Percentiles rank a stretch among this genome's conserved stretches.
Conservation (phyloP, 345 rosid species). For the Erodium maritimum region DNA sequence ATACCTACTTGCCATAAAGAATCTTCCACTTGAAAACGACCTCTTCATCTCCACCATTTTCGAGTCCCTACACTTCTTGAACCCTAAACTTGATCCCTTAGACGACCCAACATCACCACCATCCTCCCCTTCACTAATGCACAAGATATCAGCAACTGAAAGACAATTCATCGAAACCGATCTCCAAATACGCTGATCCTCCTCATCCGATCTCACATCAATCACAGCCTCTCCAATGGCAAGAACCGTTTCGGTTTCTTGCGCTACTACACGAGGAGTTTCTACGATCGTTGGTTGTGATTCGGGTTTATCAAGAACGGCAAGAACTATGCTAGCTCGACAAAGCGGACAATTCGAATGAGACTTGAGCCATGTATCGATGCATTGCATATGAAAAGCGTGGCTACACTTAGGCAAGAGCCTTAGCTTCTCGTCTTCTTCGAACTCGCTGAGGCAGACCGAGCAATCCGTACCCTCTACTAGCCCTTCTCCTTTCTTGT, state of each 20-base stretch:
- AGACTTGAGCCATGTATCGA: constrained; percentile 80
- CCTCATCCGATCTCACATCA: constrained; percentile 3
- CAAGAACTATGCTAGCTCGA: constrained; percentile 45
- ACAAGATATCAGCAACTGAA: constrained; percentile 32
- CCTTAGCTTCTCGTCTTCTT: constrained; percentile 63
- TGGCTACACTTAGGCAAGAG: constrained; percentile 81
- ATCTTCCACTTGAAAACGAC: constrained; percentile 52
- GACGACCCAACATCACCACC: constrained; percentile 14
- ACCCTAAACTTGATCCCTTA: constrained; percentile 17
- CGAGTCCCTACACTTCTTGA: constrained; percentile 16
- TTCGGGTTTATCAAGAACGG: constrained; percentile 22
- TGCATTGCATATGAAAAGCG: constrained; percentile 70
- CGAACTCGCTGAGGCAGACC: constrained; percentile 78
- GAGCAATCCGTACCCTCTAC: constrained; percentile 67
- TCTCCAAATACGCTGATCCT: constrained; percentile 6
- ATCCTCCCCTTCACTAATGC: constrained; percentile 19
- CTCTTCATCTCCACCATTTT: constrained; percentile 33
- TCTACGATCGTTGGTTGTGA: constrained; percentile 18
- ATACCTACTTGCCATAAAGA: constrained; percentile 24
- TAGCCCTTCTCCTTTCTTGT: constrained; percentile 39
- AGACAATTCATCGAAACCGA: constrained; percentile 6
- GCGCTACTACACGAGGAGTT: constrained; percentile 7
- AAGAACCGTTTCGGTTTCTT: not conserved
- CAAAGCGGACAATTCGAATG: constrained; percentile 88
- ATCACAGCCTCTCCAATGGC: not conserved